Evolutionary conservation across 2,329 filamentous ascomycete genomes (phyloP), one percentile per base, ranked within the genome.

Genomic region (Fusarium albidum): DNA sequence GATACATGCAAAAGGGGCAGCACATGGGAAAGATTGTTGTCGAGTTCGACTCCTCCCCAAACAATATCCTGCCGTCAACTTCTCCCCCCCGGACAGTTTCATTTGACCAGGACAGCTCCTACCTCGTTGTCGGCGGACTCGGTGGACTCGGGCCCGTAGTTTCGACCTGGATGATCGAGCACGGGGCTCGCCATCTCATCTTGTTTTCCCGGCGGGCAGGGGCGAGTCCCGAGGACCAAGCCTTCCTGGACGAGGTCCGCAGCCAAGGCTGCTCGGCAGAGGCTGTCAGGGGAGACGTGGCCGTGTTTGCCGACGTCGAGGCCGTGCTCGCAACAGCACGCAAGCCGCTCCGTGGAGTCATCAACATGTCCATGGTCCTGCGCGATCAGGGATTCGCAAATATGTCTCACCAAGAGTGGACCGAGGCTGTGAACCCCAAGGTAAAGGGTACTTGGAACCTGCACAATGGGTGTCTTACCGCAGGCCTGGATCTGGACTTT

Each of bases 21-120:
- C 77, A 80, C 53, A 74, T 79, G 31, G 78, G 77, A 29, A 66
- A 66, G 43, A 73, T 80, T 12, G 69, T 80, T 12, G 41, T 77
- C 12, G 60, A 49, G 27, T 55, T 69, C 52, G 37, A 10, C n/a
- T n/a, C n/a, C n/a, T n/a, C n/a, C n/a, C n/a, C n/a, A n/a, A n/a
- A n/a, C n/a, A n/a, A n/a, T n/a, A n/a, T n/a, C n/a, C n/a, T n/a
- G n/a, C n/a, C n/a, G n/a, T n/a, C n/a, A n/a, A n/a, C n/a, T n/a
- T n/a, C n/a, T n/a, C n/a, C n/a, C n/a, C n/a, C n/a, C n/a, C n/a
- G n/a, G n/a, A n/a, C n/a, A n/a, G n/a, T n/a, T n/a, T n/a, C n/a
- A n/a, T n/a, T n/a, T n/a, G n/a, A n/a, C n/a, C n/a, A n/a, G n/a
- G n/a, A n/a, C n/a, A n/a, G n/a, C 6, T 65, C 69, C 13, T 69